Evolutionary conservation across 371 early-diverging fungal species (phyloP).

Genomic region (Smittium culicis): DNA sequence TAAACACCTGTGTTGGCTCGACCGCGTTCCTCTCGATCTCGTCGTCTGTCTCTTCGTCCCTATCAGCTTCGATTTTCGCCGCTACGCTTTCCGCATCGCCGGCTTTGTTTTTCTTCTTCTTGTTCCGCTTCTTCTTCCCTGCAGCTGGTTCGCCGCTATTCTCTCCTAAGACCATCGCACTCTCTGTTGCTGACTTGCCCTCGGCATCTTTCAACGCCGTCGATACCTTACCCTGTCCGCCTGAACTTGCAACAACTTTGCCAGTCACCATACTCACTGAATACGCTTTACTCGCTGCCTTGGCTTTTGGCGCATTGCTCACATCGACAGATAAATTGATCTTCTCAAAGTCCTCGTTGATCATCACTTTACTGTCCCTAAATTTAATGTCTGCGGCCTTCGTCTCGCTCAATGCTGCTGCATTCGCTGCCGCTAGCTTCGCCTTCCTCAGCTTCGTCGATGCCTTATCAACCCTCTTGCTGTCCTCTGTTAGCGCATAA

Average conservation of each 20-base stretch:
- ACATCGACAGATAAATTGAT: neutral
- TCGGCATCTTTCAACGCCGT: neutral
- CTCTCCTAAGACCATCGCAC: neutral
- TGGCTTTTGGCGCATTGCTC: neutral
- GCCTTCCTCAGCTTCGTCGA: constrained; percentile 36
- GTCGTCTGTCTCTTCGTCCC: constrained; percentile 17
- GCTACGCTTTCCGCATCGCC: neutral
- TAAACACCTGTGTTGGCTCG: constrained; percentile 36
- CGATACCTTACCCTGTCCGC: neutral
- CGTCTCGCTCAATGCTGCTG: neutral
- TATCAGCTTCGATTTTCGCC: neutral
- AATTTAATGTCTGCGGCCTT: neutral
- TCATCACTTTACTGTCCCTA: neutral
- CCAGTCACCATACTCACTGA: neutral
- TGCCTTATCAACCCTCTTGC: constrained; percentile 42
- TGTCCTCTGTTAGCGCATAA: constrained; percentile 34
- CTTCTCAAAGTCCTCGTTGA: neutral
- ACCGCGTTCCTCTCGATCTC: constrained; percentile 10
- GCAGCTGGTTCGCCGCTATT: neutral
- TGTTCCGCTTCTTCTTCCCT: neutral
- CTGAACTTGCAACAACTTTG: neutral
- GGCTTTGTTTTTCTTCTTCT: neutral
- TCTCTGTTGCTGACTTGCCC: neutral
- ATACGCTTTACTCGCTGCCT: neutral
- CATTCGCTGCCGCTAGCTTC: constrained; percentile 1